Conservation (phyloP, 495 filamentous ascomycete genomes). For the Apiosordaria backusii region DNA sequence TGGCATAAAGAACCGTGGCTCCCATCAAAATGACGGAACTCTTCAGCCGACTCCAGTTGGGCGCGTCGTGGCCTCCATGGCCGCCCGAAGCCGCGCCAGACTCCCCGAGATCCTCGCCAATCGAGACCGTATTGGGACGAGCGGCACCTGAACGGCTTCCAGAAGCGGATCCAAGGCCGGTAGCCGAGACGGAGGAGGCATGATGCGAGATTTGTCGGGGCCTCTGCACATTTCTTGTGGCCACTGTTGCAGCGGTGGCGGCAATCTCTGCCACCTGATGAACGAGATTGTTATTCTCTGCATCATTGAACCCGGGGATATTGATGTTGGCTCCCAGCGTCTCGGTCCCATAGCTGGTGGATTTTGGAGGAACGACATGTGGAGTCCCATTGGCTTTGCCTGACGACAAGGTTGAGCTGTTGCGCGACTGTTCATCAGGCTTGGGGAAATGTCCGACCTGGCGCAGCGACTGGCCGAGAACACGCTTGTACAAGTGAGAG, state of each 20-base stretch:
- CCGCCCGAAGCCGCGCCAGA: constrained; percentile 35
- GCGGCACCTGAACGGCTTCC: constrained; percentile 33
- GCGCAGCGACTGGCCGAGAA: constrained; percentile 81
- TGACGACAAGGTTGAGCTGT: constrained; percentile 37
- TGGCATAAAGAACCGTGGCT: constrained; percentile 87
- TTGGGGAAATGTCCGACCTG: constrained; percentile 64
- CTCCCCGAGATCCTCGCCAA: constrained; percentile 39
- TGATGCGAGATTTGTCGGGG: constrained; percentile 24
- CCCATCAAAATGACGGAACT: constrained; percentile 83
- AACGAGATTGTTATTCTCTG: constrained; percentile 74
- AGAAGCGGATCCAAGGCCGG: constrained; percentile 21
- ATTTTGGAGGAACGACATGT: constrained; percentile 71
- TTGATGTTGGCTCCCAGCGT: constrained; percentile 43
- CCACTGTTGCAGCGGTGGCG: constrained; percentile 84
- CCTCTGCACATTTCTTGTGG: constrained; percentile 66
- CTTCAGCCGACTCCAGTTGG: constrained; percentile 93
- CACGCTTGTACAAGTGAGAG: constrained; percentile 86
- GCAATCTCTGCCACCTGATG: constrained; percentile 87
- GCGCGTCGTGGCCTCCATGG: constrained; percentile 87
- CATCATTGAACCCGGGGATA: constrained; percentile 67
- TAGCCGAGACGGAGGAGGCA: constrained; percentile 20
- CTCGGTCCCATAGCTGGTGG: constrained; percentile 38
- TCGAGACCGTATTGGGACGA: constrained; percentile 41
- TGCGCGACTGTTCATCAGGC: constrained; percentile 45
- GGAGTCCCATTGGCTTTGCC: constrained; percentile 46